Percentiles rank a stretch among this genome's conserved stretches.
Conservation (phyloP, 106 monocot species). For the Apostasia ramifera region DNA sequence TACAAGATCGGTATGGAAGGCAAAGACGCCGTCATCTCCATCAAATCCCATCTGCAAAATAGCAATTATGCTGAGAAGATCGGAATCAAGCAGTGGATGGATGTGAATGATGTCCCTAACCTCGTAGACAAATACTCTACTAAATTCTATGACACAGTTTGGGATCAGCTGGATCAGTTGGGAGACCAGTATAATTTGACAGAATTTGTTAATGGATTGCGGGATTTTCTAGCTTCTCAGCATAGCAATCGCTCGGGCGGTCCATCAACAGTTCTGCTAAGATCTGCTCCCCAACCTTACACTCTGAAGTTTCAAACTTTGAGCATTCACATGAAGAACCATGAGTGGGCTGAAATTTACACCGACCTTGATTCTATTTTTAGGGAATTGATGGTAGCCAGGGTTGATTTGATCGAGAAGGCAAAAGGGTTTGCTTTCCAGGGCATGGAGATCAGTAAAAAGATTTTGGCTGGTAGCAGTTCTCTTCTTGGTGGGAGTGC, state of each 20-base stretch:
- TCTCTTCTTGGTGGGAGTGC: conserved; percentile 51
- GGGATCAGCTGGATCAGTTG: conserved; percentile 28
- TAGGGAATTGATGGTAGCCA: conserved; percentile 37
- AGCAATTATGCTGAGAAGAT: conserved; percentile 37
- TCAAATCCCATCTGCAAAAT: conserved; percentile 32
- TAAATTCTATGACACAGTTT: conserved; percentile 30
- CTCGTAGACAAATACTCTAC: conserved; percentile 27
- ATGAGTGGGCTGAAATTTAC: conserved; percentile 53
- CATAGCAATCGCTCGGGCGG: neutral
- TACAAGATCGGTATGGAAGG: conserved; percentile 47
- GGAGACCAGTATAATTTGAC: conserved; percentile 40
- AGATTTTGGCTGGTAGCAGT: conserved; percentile 34
- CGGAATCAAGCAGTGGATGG: conserved; percentile 43
- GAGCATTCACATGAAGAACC: conserved; percentile 28
- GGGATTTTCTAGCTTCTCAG: conserved; percentile 17
- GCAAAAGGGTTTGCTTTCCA: conserved; percentile 51
- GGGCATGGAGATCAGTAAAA: conserved; percentile 36
- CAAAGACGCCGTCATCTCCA: conserved; percentile 37
- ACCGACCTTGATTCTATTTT: conserved; percentile 37
- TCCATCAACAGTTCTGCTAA: conserved; percentile 17
- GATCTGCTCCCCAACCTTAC: conserved; percentile 34
- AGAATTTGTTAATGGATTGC: conserved; percentile 33
- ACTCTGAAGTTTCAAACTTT: conserved; percentile 35
- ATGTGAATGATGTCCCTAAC: conserved; percentile 30
- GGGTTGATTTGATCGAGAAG: conserved; percentile 52